Base-by-base conservation (phyloP, 495 filamentous ascomycete species). In the Neohortaea acidophila region DNA sequence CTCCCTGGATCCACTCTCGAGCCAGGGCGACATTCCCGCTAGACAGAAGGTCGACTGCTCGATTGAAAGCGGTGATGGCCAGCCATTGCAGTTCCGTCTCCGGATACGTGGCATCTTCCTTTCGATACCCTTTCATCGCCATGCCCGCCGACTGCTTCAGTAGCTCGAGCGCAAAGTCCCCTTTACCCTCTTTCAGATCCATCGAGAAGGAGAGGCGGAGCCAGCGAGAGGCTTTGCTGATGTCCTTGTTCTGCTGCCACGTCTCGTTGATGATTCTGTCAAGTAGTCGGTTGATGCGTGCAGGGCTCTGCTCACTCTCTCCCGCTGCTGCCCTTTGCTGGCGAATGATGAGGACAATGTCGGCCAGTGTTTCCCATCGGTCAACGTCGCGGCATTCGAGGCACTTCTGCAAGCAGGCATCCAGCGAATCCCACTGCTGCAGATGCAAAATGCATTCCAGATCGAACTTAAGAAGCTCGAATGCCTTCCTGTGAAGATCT, bases 81-180 rank as follows among this genome's bases (percentile, higher is more conserved):
- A 94, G 69, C 77, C 80, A 86, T 47, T 80, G 73, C 2, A 93
- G 59, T 45, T 94, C 85, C 5, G 70, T 67, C 8, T 57, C 41
- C 3, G 81, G 81, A 51, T 83, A 91, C 2, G 51, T 51, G 10
- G 65, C 54, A 4, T 29, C 14, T n/a, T 15, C 2, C 11, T 40
- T 21, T 14, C 45, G 35, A 11, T 21, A 14, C 1, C 35, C 28
- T 25, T 48, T 38, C 36, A 41, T 36, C 13, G 58, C 58, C 17
- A 64, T 47, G 8, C 42, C 32, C 0, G 42, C 49, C 37, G 59
- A 56, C 45, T 60, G 56, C n/a, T 51, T 49, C 9, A 62, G 41
- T 20, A 55, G 54, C 20, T 54, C 44, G 22, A 60, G 33, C 17
- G 49, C 51, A 26, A 58, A 48, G 9, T 27, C 31, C 12, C 49